These are phyloP conservation scores for Debaryomyces coudertii DNA, from an alignment of 1,139 yeast genomes.

Conservation along the genomic window DNA sequence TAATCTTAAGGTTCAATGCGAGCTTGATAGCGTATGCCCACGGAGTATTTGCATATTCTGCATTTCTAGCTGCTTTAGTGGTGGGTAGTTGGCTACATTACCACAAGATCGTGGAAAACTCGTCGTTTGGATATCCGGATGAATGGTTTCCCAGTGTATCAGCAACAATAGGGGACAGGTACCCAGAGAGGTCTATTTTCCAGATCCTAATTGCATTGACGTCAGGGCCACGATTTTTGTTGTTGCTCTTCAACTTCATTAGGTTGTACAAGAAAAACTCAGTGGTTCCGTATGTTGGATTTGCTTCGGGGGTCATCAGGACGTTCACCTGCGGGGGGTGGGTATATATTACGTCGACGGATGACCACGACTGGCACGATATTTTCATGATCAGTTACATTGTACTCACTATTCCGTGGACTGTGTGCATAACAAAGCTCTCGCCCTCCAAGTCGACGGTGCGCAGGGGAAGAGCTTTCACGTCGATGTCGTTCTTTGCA, in stretches of 20 bases:
- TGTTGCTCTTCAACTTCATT: conserved; percentile 64
- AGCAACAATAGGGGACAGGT: conserved; percentile 95
- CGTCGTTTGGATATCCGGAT: conserved; percentile 87
- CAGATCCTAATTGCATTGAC: conserved; percentile 82
- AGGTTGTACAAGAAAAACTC: conserved; percentile 43
- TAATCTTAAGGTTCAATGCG: conserved; percentile 51
- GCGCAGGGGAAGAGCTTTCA: conserved; percentile 54
- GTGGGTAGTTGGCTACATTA: conserved; percentile 79
- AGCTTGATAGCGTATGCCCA: conserved; percentile 70
- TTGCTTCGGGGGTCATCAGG: conserved; percentile 69
- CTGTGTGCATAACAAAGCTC: conserved; percentile 58
- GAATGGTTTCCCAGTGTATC: conserved; percentile 99
- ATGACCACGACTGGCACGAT: conserved; percentile 95
- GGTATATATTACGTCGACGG: conserved; percentile 96
- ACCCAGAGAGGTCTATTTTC: conserved; percentile 92
- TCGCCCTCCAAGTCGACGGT: conserved; percentile 54
- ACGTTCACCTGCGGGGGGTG: conserved; percentile 98
- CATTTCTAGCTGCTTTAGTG: conserved; percentile 72
- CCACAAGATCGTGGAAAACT: conserved; percentile 83
- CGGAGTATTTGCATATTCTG: conserved; percentile 66
- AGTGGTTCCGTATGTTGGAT: conserved; percentile 42
- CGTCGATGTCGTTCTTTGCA: conserved; percentile 65
- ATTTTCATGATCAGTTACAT: conserved; percentile 92
- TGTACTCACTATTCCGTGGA: conserved; percentile 91
- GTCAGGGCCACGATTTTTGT: conserved; percentile 82